Conservation (phyloP, 257 asterid genomes). For the Solanum chmielewskii region DNA sequence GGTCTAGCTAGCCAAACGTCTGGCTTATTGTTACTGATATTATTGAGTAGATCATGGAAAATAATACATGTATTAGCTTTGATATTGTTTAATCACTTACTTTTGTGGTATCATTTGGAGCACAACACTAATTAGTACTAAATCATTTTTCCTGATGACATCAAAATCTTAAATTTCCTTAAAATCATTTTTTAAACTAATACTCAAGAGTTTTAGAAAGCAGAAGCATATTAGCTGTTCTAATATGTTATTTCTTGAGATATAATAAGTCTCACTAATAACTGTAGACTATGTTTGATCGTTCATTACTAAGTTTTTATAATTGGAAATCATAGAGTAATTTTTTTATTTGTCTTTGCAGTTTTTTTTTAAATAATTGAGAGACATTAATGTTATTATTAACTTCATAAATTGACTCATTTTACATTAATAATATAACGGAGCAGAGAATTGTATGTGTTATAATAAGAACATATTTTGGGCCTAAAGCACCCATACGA, state of each 20-base stretch:
- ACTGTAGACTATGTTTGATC: background rate
- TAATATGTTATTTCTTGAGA: no score
- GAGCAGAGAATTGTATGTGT: no score
- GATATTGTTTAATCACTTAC: no score
- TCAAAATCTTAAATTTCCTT: background rate
- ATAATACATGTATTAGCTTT: no score
- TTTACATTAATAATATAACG: background rate
- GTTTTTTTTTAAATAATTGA: background rate
- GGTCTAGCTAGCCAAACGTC: no score
- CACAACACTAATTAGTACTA: background rate
- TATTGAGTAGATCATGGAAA: background rate
- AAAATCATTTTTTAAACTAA: background rate
- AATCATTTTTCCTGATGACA: background rate
- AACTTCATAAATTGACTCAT: no score
- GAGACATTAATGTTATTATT: background rate
- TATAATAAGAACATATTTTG: no score
- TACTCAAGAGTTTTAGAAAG: no score
- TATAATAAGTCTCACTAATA: background rate
- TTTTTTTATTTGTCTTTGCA: no score
- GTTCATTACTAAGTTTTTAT: background rate
- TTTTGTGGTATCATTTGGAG: background rate
- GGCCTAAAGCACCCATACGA: background rate
- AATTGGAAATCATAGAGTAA: background rate
- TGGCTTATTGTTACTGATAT: no score
- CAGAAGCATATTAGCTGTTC: no score